Evolutionary conservation across 352 stramenopile species (phyloP), one percentile per base, ranked within the genome.

Genomic region (Chrysophaeum taylorii): DNA sequence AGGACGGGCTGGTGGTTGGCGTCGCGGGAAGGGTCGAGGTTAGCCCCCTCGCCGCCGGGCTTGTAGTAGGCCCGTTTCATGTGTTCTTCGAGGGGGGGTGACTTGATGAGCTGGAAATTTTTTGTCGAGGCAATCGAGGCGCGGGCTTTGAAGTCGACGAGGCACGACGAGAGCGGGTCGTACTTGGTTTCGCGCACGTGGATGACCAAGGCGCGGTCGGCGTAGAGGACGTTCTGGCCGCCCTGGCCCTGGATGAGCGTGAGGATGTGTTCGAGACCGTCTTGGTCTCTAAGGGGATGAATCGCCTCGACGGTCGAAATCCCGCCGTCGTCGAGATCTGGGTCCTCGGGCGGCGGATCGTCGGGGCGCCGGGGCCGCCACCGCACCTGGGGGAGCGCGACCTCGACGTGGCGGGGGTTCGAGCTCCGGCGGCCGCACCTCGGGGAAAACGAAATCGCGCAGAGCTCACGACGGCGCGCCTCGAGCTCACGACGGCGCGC

Each of bases 21-120:
- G 83, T 86, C 15, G 69, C 89, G 83, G 23, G 81, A 72, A 54
- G 87, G 85, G 39, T 79, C 79, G 66, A 90, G 89, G 64, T 87
- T 79, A 27, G 89, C 84, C 9, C 77, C 79, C 75, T 42, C 63
- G 23, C 60, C 53, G 33, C 64, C 68, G 9, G 66, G 70, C 48
- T 41, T 66, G 53, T 71, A 75, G n/a, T 63, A 78, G 27, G 43
- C 64, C 27, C 60, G 69, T 60, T 76, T 73, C 36, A 89, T 84
- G 63, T 82, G 68, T 37, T 87, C 83, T 73, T 82, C 89, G 31
- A 79, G 76, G 0, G 85, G 85, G 70, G 89, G 81, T 52, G 85
- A 90, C 78, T 92, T 85, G 54, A 95, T 82, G 23, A 95, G 78
- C 73, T 95, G 89, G 73, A 94, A 94, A 75, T 95, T 95, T 71